These are phyloP conservation scores for Talaromyces funiculosus DNA, from an alignment of 2,329 filamentous ascomycete genomes.

Conservation along the genomic window DNA sequence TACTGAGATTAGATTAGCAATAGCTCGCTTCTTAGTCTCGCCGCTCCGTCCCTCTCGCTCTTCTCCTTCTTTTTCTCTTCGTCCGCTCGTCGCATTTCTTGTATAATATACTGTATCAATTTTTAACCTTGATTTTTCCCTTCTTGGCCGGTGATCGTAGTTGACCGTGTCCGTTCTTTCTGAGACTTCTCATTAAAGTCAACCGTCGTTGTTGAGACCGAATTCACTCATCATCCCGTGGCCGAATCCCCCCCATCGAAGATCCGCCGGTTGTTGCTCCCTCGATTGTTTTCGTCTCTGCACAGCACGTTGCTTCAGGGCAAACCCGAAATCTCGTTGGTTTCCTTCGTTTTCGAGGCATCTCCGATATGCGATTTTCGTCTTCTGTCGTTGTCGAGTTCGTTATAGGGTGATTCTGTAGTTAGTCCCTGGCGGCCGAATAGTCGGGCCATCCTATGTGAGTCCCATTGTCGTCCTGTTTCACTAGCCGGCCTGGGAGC, in stretches of 20 bases:
- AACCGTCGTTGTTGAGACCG: not conserved
- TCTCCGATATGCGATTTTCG: conserved; percentile 9
- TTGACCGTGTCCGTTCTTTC: not conserved
- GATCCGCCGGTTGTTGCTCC: not conserved
- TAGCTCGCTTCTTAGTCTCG: conserved; percentile 16
- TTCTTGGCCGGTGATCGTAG: conserved; percentile 3
- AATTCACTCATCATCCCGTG: conserved; percentile 14
- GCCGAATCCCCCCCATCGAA: not conserved
- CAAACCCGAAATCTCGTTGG: not conserved
- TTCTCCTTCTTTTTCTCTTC: conserved; percentile 16
- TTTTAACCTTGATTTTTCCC: conserved; percentile 22
- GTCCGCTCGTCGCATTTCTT: conserved; percentile 16
- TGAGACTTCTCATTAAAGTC: not conserved
- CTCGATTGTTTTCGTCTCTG: not conserved
- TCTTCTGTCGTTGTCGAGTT: conserved; percentile 1
- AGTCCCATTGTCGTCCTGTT: not conserved
- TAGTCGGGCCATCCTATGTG: not conserved
- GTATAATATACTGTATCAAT: conserved; percentile 26
- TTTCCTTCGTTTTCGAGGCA: not conserved
- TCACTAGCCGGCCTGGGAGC: not conserved
- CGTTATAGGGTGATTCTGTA: conserved; percentile 3
- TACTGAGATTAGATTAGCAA: conserved; percentile 3
- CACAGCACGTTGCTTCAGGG: not conserved
- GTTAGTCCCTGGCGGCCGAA: not conserved
- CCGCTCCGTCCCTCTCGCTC: conserved; percentile 14